Conservation (phyloP, 257 asterid genomes). For the Solanum virginianum region DNA sequence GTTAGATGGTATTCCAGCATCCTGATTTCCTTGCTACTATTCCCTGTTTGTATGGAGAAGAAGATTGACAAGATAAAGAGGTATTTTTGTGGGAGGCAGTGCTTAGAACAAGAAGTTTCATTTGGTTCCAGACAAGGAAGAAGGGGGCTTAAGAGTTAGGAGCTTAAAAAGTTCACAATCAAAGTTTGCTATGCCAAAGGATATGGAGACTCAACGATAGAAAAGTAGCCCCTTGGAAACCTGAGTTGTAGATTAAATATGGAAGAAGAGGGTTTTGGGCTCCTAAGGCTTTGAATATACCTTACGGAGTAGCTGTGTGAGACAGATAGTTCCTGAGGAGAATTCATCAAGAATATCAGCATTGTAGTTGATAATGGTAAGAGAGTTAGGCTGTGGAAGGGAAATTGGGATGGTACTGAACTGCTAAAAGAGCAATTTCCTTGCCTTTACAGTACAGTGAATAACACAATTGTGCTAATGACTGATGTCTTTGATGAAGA, state of each 20-base stretch:
- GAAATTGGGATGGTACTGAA: not conserved
- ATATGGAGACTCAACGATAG: not conserved
- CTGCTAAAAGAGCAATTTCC: not conserved
- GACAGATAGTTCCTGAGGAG: not conserved
- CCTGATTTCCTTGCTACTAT: not conserved
- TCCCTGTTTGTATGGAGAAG: not conserved
- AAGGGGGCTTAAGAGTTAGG: not conserved
- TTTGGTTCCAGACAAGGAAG: not conserved
- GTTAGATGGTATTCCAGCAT: not conserved
- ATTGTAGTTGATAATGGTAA: not conserved
- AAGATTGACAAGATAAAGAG: not conserved
- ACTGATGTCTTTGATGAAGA: not conserved
- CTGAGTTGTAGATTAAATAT: not conserved
- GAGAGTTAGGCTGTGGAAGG: not conserved
- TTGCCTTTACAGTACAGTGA: not conserved
- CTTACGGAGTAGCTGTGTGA: not conserved
- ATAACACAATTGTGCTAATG: not conserved
- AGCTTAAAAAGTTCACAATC: not conserved
- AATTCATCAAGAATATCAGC: not conserved
- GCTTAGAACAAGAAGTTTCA: not conserved
- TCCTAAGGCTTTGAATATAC: not conserved
- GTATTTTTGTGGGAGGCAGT: not conserved
- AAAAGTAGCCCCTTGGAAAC: not conserved
- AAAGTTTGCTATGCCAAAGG: not conserved
- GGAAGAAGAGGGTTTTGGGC: not conserved